Conservation (phyloP, 225 moss, liverwort and hornwort genomes). For the Physcomitrium patens region DNA sequence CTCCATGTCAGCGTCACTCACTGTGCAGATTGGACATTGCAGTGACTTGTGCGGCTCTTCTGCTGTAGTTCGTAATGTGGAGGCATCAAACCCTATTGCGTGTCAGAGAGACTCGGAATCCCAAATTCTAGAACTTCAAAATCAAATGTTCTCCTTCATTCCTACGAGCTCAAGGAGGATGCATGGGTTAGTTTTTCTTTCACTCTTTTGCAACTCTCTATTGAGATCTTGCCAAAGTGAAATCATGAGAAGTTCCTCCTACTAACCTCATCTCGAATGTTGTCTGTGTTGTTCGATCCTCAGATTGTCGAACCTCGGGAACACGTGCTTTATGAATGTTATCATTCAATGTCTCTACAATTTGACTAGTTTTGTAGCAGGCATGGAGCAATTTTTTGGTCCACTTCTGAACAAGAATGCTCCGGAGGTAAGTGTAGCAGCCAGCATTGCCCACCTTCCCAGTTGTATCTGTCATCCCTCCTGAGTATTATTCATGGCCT, state of each 20-base stretch:
- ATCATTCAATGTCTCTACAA: constrained; percentile 37
- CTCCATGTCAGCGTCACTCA: background rate
- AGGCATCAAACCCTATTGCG: constrained; percentile 14
- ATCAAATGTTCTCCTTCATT: constrained; percentile 20
- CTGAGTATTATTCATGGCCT: background rate
- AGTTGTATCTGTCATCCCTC: background rate
- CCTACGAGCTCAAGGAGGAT: constrained; percentile 36
- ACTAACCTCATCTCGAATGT: background rate
- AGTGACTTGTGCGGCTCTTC: constrained; percentile 5
- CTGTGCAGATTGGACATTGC: background rate
- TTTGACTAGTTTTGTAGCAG: constrained; percentile 38
- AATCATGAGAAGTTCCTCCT: too few relatives aligned
- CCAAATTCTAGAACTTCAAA: constrained; percentile 29
- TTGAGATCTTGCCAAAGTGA: too few relatives aligned
- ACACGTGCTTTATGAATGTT: constrained; percentile 52
- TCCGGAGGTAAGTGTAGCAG: constrained; percentile 12
- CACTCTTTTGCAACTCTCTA: too few relatives aligned
- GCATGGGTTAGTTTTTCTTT: constrained; percentile 40
- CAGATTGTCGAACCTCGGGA: constrained; percentile 45
- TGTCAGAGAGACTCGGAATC: constrained; percentile 23
- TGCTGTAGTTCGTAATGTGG: background rate
- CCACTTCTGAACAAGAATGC: constrained; percentile 19
- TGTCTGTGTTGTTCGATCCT: background rate
- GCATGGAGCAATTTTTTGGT: constrained; percentile 34
- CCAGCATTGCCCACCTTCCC: background rate